Base-by-base conservation (phyloP, 345 rosid species). In the Cardiospermum halicacabum region DNA sequence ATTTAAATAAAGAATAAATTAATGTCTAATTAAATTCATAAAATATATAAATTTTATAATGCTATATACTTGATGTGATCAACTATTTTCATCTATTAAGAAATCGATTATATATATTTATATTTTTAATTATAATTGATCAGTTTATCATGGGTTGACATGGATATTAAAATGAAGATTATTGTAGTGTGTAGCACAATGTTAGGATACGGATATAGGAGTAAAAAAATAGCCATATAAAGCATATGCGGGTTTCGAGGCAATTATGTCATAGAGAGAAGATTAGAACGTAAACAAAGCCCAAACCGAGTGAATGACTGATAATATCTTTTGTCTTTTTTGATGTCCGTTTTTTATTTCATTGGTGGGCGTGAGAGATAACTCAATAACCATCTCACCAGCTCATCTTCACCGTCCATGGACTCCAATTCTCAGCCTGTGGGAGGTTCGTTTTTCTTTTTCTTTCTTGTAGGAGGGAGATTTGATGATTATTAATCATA, bases 341-440 rank as follows among this genome's bases (percentile, higher is more conserved):
- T 16, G 25, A 36, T 18, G 45, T 62, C 4, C 2, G 58, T 47
- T 40, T 13, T 16, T 9, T 32, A 31, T 54, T 53, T 72, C 62
- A 61, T 68, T 47, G 72, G 54, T 22, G 19, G 73, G 69, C 75
- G 70, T 53, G 60, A 71, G 64, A 64, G 69, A 67, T 64, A 67
- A 59, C 53, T 34, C 39, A 34, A 50, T 31, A 36, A 53, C 63
- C 65, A 63, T 79, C 72, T 18, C 66, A n/a, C n/a, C 26, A 32
- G 60, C 71, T 28, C 71, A 34, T 58, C 26, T 11, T 66, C 66
- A 60, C 53, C 66, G 62, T 47, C 40, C 59, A 86, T 86, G 92
- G 85, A 65, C 32, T 76, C 84, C 57, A 77, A 51, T 64, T 37
- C 88, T 31, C 84, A 77, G 12, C 81, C 68, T n/a, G n/a, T n/a